phyloP scores from a whole-genome alignment of 208 protist species.

The Trypanosoma cruzi region DNA sequence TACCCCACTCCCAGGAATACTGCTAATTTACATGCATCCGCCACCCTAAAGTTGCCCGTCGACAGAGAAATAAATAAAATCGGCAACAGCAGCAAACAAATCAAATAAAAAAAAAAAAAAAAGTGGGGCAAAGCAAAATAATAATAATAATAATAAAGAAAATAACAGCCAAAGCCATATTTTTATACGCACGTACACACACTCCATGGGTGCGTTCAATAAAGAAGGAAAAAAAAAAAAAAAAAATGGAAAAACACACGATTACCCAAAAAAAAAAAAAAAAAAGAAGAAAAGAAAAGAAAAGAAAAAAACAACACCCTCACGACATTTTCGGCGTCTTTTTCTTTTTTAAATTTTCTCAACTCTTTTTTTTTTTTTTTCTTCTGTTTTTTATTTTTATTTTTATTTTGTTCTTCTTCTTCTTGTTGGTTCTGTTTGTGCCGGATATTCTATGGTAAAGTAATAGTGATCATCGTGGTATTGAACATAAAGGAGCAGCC shows the following conservation, averaged over 20 bases:
- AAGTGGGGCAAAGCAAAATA: constrained; percentile 5
- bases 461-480: not conserved
- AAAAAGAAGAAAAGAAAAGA: constrained; percentile 5
- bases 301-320: not conserved
- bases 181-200: not conserved
- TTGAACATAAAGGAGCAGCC: constrained; percentile 5
- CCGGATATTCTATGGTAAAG: not conserved
- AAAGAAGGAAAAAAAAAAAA: constrained; percentile 11
- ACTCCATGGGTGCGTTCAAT: not conserved
- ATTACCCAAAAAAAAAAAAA: constrained; percentile 3
- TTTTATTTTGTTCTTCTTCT: not conserved
- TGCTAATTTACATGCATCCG: no score
- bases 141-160: no score
- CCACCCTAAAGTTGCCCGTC: no score
- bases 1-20: no score
- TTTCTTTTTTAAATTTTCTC: constrained; percentile 5
- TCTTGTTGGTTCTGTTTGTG: not conserved
- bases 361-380: not conserved
- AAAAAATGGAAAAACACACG: no score
- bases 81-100: constrained; percentile 8
- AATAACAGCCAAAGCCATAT: no score
- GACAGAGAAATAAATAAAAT: constrained; percentile 4
- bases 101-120: constrained; percentile 14
- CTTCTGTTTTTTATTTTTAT: not conserved
- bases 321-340: not conserved